Conservation (phyloP, 306 rosid species). For the Rosa multiflora region DNA sequence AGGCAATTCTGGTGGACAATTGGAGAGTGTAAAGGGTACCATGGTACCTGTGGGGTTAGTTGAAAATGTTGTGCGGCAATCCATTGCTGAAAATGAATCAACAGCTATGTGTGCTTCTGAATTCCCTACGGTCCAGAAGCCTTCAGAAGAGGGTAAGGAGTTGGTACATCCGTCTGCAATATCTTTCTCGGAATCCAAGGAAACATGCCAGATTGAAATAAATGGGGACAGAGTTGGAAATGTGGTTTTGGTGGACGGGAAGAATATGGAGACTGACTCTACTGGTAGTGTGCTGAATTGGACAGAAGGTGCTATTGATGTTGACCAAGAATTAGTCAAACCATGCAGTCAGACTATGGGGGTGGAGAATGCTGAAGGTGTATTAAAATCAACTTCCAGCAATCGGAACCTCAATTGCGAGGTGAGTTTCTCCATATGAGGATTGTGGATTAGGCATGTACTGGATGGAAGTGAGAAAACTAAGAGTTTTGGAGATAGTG, state of each 20-base stretch:
- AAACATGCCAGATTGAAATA: constrained; percentile 45
- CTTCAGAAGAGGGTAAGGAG: constrained; percentile 40
- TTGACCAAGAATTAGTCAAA: constrained; percentile 45
- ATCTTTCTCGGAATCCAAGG: constrained; percentile 50
- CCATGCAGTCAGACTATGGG: constrained; percentile 39
- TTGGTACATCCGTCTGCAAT: constrained; percentile 46
- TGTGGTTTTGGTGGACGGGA: constrained; percentile 39
- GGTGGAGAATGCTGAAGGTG: constrained; percentile 48
- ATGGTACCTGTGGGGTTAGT: constrained; percentile 26
- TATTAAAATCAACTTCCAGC: constrained; percentile 43
- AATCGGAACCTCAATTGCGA: constrained; percentile 62
- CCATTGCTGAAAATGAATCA: constrained; percentile 30
- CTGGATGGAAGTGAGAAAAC: constrained; percentile 68
- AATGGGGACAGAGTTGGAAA: constrained; percentile 40
- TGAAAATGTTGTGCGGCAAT: constrained; percentile 32
- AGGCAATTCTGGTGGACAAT: constrained; percentile 35
- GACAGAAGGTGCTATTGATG: constrained; percentile 46
- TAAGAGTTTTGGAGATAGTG: constrained; percentile 68
- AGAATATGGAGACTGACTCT: constrained; percentile 35
- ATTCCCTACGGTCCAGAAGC: constrained; percentile 34
- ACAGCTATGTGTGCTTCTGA: constrained; percentile 21
- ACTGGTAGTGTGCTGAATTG: constrained; percentile 34
- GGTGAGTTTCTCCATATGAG: constrained; percentile 83
- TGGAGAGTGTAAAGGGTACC: constrained; percentile 35
- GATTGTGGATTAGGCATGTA: constrained; percentile 63